Evolutionary conservation across 768 basidiomycete genomes (phyloP).

Genomic region (Cubamyces lactineus): DNA sequence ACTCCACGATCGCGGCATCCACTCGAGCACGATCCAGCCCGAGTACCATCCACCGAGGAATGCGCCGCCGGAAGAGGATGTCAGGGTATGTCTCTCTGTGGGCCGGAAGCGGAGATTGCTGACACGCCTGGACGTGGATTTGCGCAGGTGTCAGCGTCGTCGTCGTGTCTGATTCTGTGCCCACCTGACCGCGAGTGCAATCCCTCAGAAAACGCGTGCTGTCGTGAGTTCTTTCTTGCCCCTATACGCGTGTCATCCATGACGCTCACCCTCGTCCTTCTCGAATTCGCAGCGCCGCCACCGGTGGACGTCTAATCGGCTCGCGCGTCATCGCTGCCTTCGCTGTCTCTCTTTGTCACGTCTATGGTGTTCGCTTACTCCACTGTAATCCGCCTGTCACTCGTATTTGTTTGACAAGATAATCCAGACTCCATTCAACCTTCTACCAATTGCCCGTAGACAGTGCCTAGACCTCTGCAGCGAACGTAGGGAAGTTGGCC

Average conservation of each 20-base stretch:
- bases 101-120: not conserved
- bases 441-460: not conserved
- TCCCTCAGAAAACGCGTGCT: slow-evolving; percentile 73
- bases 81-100: slow-evolving; percentile 46
- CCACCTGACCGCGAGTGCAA: slow-evolving; percentile 70
- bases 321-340: not conserved
- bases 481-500: slow-evolving; percentile 75
- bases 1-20: slow-evolving; percentile 90
- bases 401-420: not conserved
- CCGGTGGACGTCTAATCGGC: slow-evolving; percentile 44
- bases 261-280: slow-evolving; percentile 7
- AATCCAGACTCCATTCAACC: slow-evolving; percentile 12
- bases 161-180: slow-evolving; percentile 73
- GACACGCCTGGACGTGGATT: slow-evolving; percentile 4
- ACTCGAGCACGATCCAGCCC: slow-evolving; percentile 93
- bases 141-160: slow-evolving; percentile 50
- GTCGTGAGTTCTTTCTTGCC: slow-evolving; percentile 57
- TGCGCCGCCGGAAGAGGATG: slow-evolving; percentile 47
- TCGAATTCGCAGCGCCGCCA: slow-evolving; percentile 46
- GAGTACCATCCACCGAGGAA: slow-evolving; percentile 60
- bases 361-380: slow-evolving; percentile 29
- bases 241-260: not conserved
- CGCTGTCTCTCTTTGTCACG: not conserved
- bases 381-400: slow-evolving; percentile 28
- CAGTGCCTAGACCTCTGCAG: slow-evolving; percentile 33